A percentile compares a stretch with the other conserved stretches of the same genome.
Conservation (phyloP, 139 green algal species). For the Chlamydomonas sp. region DNA sequence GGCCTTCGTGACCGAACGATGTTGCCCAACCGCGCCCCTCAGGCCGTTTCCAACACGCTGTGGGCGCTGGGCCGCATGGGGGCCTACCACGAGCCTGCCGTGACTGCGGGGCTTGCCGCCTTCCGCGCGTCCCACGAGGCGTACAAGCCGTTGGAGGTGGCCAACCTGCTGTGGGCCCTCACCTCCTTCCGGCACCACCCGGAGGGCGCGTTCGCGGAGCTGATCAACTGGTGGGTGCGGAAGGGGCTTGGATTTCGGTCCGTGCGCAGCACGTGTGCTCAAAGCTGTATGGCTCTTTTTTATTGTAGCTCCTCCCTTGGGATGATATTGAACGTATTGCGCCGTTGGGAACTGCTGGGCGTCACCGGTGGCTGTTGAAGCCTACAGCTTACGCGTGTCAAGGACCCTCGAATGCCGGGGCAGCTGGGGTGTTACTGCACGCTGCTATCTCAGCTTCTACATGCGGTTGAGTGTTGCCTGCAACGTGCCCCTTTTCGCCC, state of each 20-base stretch:
- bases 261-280: background rate
- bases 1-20: too few relatives aligned
- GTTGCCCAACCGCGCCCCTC: background rate
- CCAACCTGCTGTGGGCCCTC: slow-evolving; percentile 50
- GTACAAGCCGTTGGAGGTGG: slow-evolving; percentile 48
- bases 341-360: too few relatives aligned
- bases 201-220: slow-evolving; percentile 9
- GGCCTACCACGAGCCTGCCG: slow-evolving; percentile 11
- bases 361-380: too few relatives aligned
- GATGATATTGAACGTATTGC: too few relatives aligned
- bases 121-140: background rate
- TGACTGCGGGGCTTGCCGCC: slow-evolving; percentile 11
- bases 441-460: too few relatives aligned
- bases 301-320: background rate
- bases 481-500: background rate
- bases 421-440: too few relatives aligned
- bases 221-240: background rate
- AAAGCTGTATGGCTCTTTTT: background rate
- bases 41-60: slow-evolving; percentile 50
- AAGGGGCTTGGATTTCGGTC: background rate
- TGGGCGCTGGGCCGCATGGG: slow-evolving; percentile 47
- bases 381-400: too few relatives aligned
- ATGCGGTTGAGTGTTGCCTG: too few relatives aligned
- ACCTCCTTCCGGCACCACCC: slow-evolving; percentile 42
- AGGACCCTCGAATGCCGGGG: too few relatives aligned